Evolutionary conservation across 177 flowering plant species (phyloP).

Genomic region (Vitis hybrid): DNA sequence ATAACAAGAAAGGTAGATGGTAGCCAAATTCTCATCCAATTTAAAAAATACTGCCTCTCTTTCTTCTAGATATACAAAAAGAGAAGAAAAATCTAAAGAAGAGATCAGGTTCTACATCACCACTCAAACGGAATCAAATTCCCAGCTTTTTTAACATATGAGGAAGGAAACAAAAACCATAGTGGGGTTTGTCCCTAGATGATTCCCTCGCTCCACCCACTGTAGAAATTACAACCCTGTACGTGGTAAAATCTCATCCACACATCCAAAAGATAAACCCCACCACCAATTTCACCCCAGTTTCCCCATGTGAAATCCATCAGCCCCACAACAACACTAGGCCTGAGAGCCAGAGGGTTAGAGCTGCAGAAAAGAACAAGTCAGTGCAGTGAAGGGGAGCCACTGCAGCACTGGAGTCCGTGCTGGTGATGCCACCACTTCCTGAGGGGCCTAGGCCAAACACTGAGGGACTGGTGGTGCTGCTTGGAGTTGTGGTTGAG

Average conservation of each 20-base stretch:
- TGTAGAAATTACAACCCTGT: neutral
- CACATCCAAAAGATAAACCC: constrained; percentile 11
- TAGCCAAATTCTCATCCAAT: constrained; percentile 11
- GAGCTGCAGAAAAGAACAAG: constrained; percentile 2
- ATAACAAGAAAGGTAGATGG: neutral
- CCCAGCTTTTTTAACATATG: constrained; percentile 18
- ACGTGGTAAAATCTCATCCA: constrained; percentile 25
- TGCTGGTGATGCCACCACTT: constrained; percentile 18
- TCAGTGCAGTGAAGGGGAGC: constrained; percentile 1
- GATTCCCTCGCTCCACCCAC: neutral
- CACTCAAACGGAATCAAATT: constrained; percentile 32
- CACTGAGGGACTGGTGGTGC: constrained; percentile 8
- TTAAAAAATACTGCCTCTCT: constrained; percentile 7
- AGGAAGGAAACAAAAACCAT: constrained; percentile 1
- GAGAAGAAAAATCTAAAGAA: constrained; percentile 6
- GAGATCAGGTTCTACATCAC: constrained; percentile 14
- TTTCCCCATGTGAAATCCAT: neutral
- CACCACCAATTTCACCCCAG: neutral
- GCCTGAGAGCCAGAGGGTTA: constrained; percentile 13
- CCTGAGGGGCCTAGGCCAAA: constrained; percentile 1
- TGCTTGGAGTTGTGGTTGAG: constrained; percentile 6
- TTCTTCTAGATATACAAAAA: constrained; percentile 22
- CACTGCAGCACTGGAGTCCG: constrained; percentile 13
- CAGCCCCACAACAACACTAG: constrained; percentile 14
- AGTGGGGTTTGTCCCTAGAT: constrained; percentile 21